Evolutionary conservation across 176 grass and related monocot genomes (phyloP), one percentile per base, ranked within the genome.

Genomic region (Thinopyrum elongatum): DNA sequence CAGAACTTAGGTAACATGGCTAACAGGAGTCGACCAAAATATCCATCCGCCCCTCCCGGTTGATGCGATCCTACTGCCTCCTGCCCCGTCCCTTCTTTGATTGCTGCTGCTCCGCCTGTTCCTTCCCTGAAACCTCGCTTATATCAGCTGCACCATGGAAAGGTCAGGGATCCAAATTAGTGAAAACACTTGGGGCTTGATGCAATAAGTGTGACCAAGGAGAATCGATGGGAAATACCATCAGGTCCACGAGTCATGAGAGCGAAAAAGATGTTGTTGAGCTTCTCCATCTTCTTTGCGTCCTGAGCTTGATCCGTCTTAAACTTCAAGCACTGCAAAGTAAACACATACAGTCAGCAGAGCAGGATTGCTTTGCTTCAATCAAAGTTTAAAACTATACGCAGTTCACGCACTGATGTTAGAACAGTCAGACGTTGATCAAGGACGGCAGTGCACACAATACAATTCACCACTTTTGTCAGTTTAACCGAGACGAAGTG

Each of bases 271-370:
- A 97, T 93, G 79, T 91, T 97, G 55, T 96, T 99, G 30, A 97
- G 90, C 76, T 98, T 98, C 72, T 98, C 96, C 93, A 98, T 98
- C 88, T 98, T 98, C 89, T 95, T 98, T 66, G 92, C 92, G 57
- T 99, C 97, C 83, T 97, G 97, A 71, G 94, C 94, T 80, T 99
- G 97, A 65, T 99, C 97, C 3, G 94, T 99, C 82, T 96, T 99
- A 58, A 96, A 99, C 94, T 91, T 96, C 27, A 96, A 89, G 88
- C 94, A 94, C 94, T 99, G 85, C 72, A 76, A 21, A 72, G 76
- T 64, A 59, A 81, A 36, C 39, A 85, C 29, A 11, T 79, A 70
- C 1, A 22, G 31, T 88, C 81, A 84, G 84, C 38, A 49, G 44
- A 55, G 27, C 33, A 66, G 15, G 8, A 51, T 33, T 39, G 51